These are phyloP conservation scores for Botrytis byssoidea DNA, from an alignment of 2,329 filamentous ascomycete species.

Conservation along the genomic window DNA sequence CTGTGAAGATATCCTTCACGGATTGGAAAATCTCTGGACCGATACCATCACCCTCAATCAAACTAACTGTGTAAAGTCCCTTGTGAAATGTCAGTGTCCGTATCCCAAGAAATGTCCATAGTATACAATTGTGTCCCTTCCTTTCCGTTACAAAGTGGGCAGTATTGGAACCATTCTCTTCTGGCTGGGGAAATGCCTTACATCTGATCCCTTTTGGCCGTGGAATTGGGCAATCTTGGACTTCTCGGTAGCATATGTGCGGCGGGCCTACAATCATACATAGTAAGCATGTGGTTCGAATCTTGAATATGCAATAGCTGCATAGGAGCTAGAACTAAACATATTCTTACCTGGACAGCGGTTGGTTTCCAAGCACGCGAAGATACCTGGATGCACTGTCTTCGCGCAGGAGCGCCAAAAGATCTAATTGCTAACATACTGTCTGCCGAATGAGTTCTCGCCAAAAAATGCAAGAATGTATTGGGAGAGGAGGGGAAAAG, in stretches of 20 bases:
- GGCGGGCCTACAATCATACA: slow-evolving; percentile 46
- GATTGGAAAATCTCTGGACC: slow-evolving; percentile 97
- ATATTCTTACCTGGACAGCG: slow-evolving; percentile 55
- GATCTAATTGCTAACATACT: slow-evolving; percentile 82
- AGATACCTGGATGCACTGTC: slow-evolving; percentile 73
- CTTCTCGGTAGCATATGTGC: slow-evolving; percentile 61
- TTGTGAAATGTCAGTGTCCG: slow-evolving; percentile 43
- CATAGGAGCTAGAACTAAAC: slow-evolving; percentile 19
- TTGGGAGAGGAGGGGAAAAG: slow-evolving; percentile 19
- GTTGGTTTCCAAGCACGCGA: slow-evolving; percentile 53
- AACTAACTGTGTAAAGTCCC: slow-evolving; percentile 93
- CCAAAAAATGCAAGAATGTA: slow-evolving; percentile 12
- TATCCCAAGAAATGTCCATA: background rate
- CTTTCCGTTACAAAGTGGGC: background rate
- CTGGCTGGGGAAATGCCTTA: slow-evolving; percentile 49
- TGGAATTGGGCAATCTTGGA: slow-evolving; percentile 89
- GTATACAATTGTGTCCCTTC: slow-evolving; percentile 32
- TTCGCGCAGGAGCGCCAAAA: slow-evolving; percentile 70
- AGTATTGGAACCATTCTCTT: slow-evolving; percentile 18
- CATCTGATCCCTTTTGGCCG: slow-evolving; percentile 82
- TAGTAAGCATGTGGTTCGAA: slow-evolving; percentile 25
- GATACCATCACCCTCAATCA: slow-evolving; percentile 99
- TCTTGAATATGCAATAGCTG: slow-evolving; percentile 16
- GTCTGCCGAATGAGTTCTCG: slow-evolving; percentile 35
- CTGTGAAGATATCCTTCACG: slow-evolving; percentile 97